These are phyloP conservation scores for Sextonia rubra DNA, from an alignment of 164 flowering plant species.

Conservation along the genomic window DNA sequence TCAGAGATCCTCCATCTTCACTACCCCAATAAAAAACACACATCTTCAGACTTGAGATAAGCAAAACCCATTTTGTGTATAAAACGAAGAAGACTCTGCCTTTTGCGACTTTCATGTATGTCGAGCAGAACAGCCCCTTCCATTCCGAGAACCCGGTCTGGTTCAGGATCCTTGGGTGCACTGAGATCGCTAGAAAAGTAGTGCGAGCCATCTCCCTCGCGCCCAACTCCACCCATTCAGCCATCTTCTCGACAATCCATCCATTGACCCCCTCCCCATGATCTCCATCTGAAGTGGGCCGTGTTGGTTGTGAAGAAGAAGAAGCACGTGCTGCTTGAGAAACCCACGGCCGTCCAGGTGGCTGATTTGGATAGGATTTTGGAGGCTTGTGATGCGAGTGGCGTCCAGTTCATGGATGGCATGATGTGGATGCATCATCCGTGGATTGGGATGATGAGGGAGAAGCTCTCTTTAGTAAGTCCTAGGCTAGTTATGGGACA, in stretches of 20 bases:
- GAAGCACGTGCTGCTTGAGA: constrained; percentile 40
- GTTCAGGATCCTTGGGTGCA: constrained; percentile 35
- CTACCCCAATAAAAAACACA: too few species aligned
- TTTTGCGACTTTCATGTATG: too few species aligned
- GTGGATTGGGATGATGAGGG: constrained; percentile 28
- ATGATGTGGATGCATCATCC: constrained; percentile 48
- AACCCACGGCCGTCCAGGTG: constrained; percentile 27
- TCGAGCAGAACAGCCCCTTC: too few species aligned
- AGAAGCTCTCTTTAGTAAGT: too few species aligned
- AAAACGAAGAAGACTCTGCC: too few species aligned
- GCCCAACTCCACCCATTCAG: constrained; percentile 26
- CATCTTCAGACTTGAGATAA: too few species aligned
- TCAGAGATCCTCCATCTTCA: too few species aligned
- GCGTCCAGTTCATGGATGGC: constrained; percentile 42
- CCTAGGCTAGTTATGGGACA: too few species aligned
- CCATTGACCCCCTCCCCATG: constrained; percentile 36
- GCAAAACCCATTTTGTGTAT: too few species aligned
- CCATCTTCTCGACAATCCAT: constrained; percentile 28
- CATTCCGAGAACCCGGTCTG: constrained; percentile 10
- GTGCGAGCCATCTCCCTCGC: constrained; percentile 25
- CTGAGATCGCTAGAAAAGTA: constrained; percentile 26
- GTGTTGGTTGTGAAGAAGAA: constrained; percentile 30
- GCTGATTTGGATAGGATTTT: constrained; percentile 23
- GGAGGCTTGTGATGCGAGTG: constrained; percentile 22
- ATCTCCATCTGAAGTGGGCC: constrained; percentile 33